Evolutionary conservation across 805 yeast species (phyloP).

Genomic region (Metschnikowia henanensis): DNA sequence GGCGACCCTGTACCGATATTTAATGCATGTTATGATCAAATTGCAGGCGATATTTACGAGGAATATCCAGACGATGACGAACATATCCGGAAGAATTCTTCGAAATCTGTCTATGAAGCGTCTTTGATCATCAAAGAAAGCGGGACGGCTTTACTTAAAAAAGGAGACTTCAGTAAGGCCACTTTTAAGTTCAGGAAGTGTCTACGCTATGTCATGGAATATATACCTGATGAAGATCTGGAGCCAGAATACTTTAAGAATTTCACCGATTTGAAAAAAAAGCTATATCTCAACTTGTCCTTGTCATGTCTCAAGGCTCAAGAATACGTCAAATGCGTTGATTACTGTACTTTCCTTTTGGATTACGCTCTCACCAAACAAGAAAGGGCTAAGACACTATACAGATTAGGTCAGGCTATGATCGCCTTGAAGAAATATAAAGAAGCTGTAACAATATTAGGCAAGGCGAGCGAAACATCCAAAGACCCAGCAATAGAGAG

Average conservation of each 20-base stretch:
- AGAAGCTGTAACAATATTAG: conserved; percentile 49
- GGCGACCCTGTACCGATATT: conserved; percentile 54
- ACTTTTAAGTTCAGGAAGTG: conserved; percentile 65
- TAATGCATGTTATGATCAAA: conserved; percentile 58
- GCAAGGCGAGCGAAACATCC: conserved; percentile 41
- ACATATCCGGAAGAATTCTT: conserved; percentile 56
- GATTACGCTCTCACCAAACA: conserved; percentile 43
- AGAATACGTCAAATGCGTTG: conserved; percentile 49
- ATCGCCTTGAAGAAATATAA: conserved; percentile 45
- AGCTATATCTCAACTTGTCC: conserved; percentile 60
- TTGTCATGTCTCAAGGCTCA: conserved; percentile 51
- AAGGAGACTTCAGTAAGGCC: conserved; percentile 51
- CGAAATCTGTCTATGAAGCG: conserved; percentile 51
- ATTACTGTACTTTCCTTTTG: conserved; percentile 55
- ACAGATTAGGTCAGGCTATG: conserved; percentile 52
- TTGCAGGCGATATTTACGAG: conserved; percentile 73
- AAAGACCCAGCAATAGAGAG: conserved; percentile 48
- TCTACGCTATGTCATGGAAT: conserved; percentile 68
- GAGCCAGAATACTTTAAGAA: conserved; percentile 52
- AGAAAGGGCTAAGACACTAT: conserved; percentile 60
- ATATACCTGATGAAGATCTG: conserved; percentile 65
- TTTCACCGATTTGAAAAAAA: conserved; percentile 52
- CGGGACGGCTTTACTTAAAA: conserved; percentile 60
- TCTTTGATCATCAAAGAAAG: conserved; percentile 61
- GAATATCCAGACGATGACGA: conserved; percentile 76